These are phyloP conservation scores for Trifolium repens DNA, from an alignment of 306 rosid species.

Conservation along the genomic window DNA sequence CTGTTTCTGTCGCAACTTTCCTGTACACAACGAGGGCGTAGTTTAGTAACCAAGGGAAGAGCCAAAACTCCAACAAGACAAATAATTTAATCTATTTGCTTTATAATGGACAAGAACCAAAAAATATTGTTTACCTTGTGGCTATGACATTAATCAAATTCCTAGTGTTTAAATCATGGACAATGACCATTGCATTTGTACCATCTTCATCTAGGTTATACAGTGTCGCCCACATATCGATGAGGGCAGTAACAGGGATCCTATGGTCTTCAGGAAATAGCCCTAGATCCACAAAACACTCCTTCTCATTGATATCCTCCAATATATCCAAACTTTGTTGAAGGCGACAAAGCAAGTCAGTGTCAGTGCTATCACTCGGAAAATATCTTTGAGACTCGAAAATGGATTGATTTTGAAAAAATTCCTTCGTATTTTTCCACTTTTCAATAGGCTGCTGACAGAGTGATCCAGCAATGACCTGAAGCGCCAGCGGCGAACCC, in stretches of 20 bases:
- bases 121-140: conserved; percentile 54
- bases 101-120: not conserved
- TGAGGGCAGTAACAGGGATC: conserved; percentile 58
- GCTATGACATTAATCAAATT: conserved; percentile 54
- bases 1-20: conserved; percentile 49
- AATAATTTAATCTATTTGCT: conserved; percentile 2
- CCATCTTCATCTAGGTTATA: conserved; percentile 49
- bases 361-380: not conserved
- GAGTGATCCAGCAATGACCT: conserved; percentile 61
- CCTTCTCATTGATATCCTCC: conserved; percentile 50
- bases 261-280: conserved; percentile 69
- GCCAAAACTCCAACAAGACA: conserved; percentile 7
- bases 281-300: conserved; percentile 72
- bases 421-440: conserved; percentile 52
- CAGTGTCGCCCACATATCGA: conserved; percentile 69
- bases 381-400: conserved; percentile 35
- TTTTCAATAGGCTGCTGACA: conserved; percentile 42
- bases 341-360: conserved; percentile 48
- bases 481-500: conserved; percentile 63
- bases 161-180: conserved; percentile 42
- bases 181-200: conserved; percentile 42
- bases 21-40: conserved; percentile 47
- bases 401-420: conserved; percentile 45
- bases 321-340: conserved; percentile 58
- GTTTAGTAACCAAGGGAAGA: conserved; percentile 6